These are phyloP conservation scores for Gynochthodes officinalis DNA, from an alignment of 257 asterid genomes.

Conservation along the genomic window DNA sequence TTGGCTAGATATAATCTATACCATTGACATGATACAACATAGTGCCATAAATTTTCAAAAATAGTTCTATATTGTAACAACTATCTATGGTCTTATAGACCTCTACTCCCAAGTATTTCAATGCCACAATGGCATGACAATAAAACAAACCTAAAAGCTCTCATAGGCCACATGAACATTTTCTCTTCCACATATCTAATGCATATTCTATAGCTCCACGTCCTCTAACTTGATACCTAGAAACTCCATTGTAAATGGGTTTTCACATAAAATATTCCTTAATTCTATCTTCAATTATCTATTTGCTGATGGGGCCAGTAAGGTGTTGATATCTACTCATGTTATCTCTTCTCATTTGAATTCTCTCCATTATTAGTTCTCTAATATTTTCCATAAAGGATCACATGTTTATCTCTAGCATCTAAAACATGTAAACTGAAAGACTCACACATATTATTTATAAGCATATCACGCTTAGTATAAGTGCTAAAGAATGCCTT, in stretches of 20 bases:
- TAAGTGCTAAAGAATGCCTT: background rate
- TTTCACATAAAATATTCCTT: background rate
- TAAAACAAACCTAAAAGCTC: background rate
- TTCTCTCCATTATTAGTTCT: background rate
- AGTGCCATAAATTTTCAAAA: background rate
- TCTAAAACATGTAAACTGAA: background rate
- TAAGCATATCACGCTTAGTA: background rate
- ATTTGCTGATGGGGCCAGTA: background rate
- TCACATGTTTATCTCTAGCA: background rate
- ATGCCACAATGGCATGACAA: background rate
- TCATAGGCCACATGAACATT: background rate
- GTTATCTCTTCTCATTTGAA: background rate
- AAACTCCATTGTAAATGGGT: background rate
- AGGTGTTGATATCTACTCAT: background rate
- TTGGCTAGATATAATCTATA: background rate
- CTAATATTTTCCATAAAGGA: background rate
- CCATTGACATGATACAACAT: background rate
- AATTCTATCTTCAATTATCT: background rate
- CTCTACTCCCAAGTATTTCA: background rate
- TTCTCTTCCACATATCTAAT: background rate
- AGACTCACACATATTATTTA: slow-evolving; percentile 8
- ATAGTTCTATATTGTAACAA: background rate
- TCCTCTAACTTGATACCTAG: background rate
- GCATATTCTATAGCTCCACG: background rate
- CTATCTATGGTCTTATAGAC: background rate